phyloP scores from a whole-genome alignment of 345 rosid species.

The Tarenaya hassleriana region DNA sequence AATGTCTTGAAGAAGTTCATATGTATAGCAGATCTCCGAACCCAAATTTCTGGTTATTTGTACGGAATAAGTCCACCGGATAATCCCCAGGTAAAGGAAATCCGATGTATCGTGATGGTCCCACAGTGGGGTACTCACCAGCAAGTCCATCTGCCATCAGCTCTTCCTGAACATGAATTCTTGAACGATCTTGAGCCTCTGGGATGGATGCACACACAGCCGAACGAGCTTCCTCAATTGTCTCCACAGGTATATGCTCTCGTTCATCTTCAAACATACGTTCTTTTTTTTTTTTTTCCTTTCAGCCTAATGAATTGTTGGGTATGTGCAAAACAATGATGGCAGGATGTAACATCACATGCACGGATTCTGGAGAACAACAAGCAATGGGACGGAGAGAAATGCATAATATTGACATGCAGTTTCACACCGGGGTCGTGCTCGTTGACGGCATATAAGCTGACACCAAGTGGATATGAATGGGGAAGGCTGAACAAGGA shows the following conservation, averaged over 20 bases:
- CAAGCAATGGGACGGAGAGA: slow-evolving; percentile 99
- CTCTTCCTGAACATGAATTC: slow-evolving; percentile 95
- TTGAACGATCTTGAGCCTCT: slow-evolving; percentile 86
- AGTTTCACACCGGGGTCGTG: slow-evolving; percentile 99
- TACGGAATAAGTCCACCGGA: slow-evolving; percentile 97
- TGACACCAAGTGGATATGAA: slow-evolving; percentile 91
- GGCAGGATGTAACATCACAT: slow-evolving; percentile 73
- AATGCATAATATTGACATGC: slow-evolving; percentile 90
- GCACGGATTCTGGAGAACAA: slow-evolving; percentile 84
- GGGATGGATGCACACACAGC: slow-evolving; percentile 99
- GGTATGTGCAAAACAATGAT: no score
- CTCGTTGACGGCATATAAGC: slow-evolving; percentile 88
- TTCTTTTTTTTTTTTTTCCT: no score
- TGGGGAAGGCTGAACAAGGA: slow-evolving; percentile 98
- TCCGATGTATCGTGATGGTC: slow-evolving; percentile 83
- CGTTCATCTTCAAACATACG: no score
- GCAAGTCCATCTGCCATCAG: slow-evolving; percentile 70
- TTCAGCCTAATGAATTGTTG: not conserved
- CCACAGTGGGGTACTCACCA: slow-evolving; percentile 96
- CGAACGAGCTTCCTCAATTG: slow-evolving; percentile 94
- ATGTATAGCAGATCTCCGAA: slow-evolving; percentile 88
- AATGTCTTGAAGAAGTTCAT: slow-evolving; percentile 93
- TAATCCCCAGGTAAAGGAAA: slow-evolving; percentile 94
- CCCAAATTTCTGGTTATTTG: slow-evolving; percentile 87
- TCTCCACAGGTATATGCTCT: slow-evolving; percentile 79